A percentile compares a stretch with the other conserved stretches of the same genome.
Conservation (phyloP, 2,329 filamentous ascomycete species). For the Penicillium sp. region DNA sequence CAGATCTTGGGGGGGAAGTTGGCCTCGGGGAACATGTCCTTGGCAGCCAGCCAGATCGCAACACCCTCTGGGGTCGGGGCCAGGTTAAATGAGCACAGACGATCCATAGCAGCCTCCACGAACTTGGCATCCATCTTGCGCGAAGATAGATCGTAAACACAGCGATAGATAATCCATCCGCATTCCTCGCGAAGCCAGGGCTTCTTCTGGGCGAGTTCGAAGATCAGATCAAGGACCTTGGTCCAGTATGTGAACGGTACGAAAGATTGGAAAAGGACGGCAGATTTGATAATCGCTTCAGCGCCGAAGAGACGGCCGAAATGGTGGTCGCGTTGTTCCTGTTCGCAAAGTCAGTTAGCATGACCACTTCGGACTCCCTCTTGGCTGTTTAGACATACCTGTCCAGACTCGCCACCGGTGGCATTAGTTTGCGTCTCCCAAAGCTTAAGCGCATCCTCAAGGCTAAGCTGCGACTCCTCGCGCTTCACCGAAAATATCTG, state of each 20-base stretch:
- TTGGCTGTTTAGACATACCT: slow-evolving; percentile 38
- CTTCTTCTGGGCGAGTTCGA: slow-evolving; percentile 73
- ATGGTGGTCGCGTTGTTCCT: slow-evolving; percentile 81
- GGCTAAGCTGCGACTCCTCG: slow-evolving; percentile 32
- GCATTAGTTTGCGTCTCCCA: slow-evolving; percentile 51
- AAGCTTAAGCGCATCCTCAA: slow-evolving; percentile 47
- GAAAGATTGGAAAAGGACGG: slow-evolving; percentile 60
- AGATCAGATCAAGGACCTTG: slow-evolving; percentile 65
- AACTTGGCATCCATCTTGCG: slow-evolving; percentile 44
- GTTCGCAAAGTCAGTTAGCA: slow-evolving; percentile 50
- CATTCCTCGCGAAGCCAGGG: slow-evolving; percentile 87
- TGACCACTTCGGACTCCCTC: not conserved
- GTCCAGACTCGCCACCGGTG: slow-evolving; percentile 50
- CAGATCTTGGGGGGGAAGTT: slow-evolving; percentile 67
- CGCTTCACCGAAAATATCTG: slow-evolving; percentile 56
- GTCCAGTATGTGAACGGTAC: slow-evolving; percentile 50
- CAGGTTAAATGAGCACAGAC: slow-evolving; percentile 60
- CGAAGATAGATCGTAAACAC: slow-evolving; percentile 53
- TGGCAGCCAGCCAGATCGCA: slow-evolving; percentile 75
- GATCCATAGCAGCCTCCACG: slow-evolving; percentile 59
- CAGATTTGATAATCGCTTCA: slow-evolving; percentile 77
- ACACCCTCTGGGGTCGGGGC: slow-evolving; percentile 82
- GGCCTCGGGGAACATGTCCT: slow-evolving; percentile 59
- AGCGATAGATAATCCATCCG: slow-evolving; percentile 73
- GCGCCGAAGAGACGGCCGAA: slow-evolving; percentile 84